phyloP scores from a whole-genome alignment of 306 rosid species.

The Amphicarpaea edgeworthii region DNA sequence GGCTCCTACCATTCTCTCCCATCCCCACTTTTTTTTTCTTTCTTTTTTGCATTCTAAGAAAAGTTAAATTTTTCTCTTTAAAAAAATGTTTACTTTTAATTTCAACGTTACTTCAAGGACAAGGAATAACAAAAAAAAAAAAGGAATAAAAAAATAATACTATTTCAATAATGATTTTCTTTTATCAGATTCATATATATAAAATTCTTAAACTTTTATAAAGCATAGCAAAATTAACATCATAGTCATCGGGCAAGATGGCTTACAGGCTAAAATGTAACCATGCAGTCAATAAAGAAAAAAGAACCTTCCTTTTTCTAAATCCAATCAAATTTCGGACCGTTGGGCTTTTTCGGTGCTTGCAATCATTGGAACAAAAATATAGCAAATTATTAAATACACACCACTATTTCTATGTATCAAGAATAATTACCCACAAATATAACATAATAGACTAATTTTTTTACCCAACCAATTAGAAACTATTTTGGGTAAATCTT shows the following conservation, averaged over 20 bases:
- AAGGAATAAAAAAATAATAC: background rate
- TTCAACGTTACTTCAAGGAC: background rate
- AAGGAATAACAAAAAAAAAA: background rate
- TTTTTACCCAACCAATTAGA: no score
- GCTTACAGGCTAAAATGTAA: slow-evolving; percentile 16
- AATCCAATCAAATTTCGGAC: slow-evolving; percentile 48
- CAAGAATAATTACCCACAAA: no score
- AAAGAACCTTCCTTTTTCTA: slow-evolving; percentile 7
- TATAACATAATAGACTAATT: no score
- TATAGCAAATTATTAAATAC: background rate
- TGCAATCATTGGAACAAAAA: slow-evolving; percentile 6
- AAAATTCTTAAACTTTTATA: background rate
- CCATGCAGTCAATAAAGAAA: slow-evolving; percentile 36
- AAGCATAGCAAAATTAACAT: background rate
- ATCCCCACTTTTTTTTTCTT: no score
- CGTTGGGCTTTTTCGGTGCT: slow-evolving; percentile 49
- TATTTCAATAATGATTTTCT: background rate
- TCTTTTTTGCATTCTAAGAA: no score
- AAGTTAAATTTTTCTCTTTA: background rate
- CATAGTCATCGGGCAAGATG: background rate
- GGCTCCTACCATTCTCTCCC: no score
- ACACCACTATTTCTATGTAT: no score
- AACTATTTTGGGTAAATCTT: no score
- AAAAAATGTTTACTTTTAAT: background rate
- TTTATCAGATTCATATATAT: background rate